A percentile compares a stretch with the other conserved stretches of the same genome.
phyloP scores from a whole-genome alignment of 2,329 filamentous ascomycete species.

The Ascochyta rabiei region DNA sequence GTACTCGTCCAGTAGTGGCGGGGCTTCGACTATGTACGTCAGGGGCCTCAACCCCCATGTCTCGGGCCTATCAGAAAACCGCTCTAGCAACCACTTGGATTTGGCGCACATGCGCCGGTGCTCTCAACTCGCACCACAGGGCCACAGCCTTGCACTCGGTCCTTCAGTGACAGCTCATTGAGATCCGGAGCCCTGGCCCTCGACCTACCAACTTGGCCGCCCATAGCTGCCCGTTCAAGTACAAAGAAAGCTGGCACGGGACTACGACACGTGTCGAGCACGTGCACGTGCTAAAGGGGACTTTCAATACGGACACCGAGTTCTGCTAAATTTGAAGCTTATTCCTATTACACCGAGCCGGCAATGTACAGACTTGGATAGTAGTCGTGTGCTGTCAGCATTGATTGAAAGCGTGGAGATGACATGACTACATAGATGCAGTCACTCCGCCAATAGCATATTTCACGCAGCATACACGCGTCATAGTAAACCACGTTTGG shows the following conservation, averaged over 20 bases:
- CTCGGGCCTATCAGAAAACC: slow-evolving; percentile 6
- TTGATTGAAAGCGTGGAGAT: no score
- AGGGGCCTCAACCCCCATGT: slow-evolving; percentile 1
- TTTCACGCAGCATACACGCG: neutral
- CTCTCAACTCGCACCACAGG: slow-evolving; percentile 4
- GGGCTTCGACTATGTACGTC: slow-evolving; percentile 8
- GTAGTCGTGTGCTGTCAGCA: neutral
- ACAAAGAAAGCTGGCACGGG: no score
- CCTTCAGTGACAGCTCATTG: slow-evolving; percentile 3
- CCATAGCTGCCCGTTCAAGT: neutral
- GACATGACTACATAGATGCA: neutral
- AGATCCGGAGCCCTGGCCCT: neutral
- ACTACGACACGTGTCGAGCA: neutral
- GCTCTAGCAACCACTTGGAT: slow-evolving; percentile 9
- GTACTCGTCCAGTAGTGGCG: slow-evolving; percentile 13
- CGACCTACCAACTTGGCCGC: neutral
- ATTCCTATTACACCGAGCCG: neutral
- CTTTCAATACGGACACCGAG: neutral
- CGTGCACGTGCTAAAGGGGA: neutral
- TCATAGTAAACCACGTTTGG: neutral
- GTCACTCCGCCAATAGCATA: neutral
- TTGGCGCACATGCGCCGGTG: slow-evolving; percentile 4
- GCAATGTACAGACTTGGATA: neutral
- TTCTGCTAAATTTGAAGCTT: neutral
- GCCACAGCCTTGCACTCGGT: slow-evolving; percentile 10